These are phyloP conservation scores for Lipomyces orientalis DNA, from an alignment of 805 yeast species.

Conservation along the genomic window DNA sequence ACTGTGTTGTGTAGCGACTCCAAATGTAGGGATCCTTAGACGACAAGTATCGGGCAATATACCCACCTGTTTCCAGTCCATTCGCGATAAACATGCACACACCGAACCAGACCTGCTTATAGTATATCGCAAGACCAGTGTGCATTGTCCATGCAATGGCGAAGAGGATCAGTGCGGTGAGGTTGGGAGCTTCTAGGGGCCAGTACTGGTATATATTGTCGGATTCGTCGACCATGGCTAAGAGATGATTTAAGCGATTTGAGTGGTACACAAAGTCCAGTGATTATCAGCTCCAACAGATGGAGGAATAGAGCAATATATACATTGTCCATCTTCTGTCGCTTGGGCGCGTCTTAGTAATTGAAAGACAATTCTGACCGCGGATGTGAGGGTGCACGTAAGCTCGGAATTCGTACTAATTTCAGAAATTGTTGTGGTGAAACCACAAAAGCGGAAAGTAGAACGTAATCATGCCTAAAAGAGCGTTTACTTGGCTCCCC, in stretches of 20 bases:
- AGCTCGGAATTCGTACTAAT: too few relatives aligned
- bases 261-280: neutral
- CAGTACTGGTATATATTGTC: conserved; percentile 31
- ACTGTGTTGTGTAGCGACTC: conserved; percentile 63
- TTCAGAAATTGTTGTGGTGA: too few relatives aligned
- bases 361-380: too few relatives aligned
- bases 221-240: neutral
- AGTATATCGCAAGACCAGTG: conserved; percentile 51
- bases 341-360: too few relatives aligned
- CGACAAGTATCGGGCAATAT: conserved; percentile 62
- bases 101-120: conserved; percentile 70
- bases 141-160: conserved; percentile 55
- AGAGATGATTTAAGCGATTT: neutral
- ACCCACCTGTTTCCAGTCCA: conserved; percentile 65
- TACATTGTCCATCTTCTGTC: too few relatives aligned
- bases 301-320: too few relatives aligned
- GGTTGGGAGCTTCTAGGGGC: conserved; percentile 65
- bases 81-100: conserved; percentile 62
- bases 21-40: conserved; percentile 44
- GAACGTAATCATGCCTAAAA: too few relatives aligned
- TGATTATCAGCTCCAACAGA: too few relatives aligned
- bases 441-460: too few relatives aligned
- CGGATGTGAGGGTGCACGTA: too few relatives aligned
- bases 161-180: conserved; percentile 61
- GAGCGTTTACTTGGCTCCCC: too few relatives aligned